Base-by-base conservation (phyloP, 192 early-diverging fungal species). In the Podila clonocystis region DNA sequence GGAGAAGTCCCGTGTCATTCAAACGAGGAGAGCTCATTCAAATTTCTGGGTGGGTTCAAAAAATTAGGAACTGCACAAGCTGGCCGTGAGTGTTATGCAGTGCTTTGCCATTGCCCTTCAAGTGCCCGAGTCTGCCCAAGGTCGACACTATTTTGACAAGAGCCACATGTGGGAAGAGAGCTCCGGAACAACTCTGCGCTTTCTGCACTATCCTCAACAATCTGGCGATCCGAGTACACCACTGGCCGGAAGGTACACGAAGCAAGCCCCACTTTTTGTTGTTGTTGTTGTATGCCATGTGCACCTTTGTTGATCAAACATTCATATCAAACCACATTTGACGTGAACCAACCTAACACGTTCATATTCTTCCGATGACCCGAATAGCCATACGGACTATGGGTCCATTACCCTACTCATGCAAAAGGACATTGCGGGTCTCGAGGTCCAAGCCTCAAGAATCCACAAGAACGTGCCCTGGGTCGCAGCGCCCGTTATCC, bases 371-470 rank as follows among this genome's bases (percentile, higher is more conserved):
- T 20, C 24, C 41, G 41, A 45, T 17, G 41, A 8, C 41, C 13
- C 41, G 41, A 45, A 26, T 68, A 89, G 86, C 61, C 88, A 91
- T 30, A 87, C 91, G 1, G 92, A 94, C 71, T 94, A 94, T 73
- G 92, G 92, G 8, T 87, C 89, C 0, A 69, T 93, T 24, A 93
- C 91, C 8, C 62, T 93, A 5, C 67, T 94, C 34, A 91, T 93
- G 71, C 92, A 93, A 75, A 85, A 91, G 69, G 87, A 91, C 58
- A 80, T 88, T 49, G 84, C 86, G 31, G 89, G 89, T 22, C 73
- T 90, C 30, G 89, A 90, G 67, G 83, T 90, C 7, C 84, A 87
- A 68, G 72, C 83, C 11, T 76, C 67, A 26, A 67, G 83, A 15
- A 63, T 64, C 15, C 65, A 82, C 45, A 75, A 75, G 36, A 41